These are phyloP conservation scores for Alternaria brassicae DNA, from an alignment of 2,329 filamentous ascomycete species.

Conservation along the genomic window DNA sequence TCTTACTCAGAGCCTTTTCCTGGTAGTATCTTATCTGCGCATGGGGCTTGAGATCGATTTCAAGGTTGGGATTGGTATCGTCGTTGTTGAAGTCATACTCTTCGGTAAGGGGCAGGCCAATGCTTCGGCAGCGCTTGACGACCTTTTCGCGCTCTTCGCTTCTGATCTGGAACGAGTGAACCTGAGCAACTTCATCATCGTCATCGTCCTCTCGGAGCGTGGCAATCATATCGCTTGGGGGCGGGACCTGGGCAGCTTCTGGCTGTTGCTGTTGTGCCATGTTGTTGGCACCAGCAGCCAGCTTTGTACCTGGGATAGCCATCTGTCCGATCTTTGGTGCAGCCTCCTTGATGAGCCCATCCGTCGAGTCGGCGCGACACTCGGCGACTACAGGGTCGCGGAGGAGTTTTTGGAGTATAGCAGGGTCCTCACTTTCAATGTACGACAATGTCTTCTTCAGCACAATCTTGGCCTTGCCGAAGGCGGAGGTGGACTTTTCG, in stretches of 20 bases:
- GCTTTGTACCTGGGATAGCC: conserved; percentile 92
- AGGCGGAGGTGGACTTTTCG: conserved; percentile 83
- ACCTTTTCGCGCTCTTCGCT: conserved; percentile 84
- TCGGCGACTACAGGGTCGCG: conserved; percentile 83
- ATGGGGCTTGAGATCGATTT: conserved; percentile 89
- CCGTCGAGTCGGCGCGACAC: conserved; percentile 75
- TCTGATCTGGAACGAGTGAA: conserved; percentile 91
- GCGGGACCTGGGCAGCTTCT: conserved; percentile 41
- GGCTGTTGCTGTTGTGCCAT: conserved; percentile 51
- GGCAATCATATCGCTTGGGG: conserved; percentile 68
- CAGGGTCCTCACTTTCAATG: conserved; percentile 87
- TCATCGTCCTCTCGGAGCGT: conserved; percentile 73
- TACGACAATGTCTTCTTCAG: conserved; percentile 94
- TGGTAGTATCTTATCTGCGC: conserved; percentile 94
- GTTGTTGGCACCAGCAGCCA: conserved; percentile 87
- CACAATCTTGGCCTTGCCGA: conserved; percentile 94
- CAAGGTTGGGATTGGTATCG: conserved; percentile 83
- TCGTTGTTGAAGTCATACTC: conserved; percentile 98
- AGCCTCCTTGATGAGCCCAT: conserved; percentile 77
- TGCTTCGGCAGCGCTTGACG: conserved; percentile 85
- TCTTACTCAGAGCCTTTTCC: conserved; percentile 96
- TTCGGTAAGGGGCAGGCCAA: conserved; percentile 87
- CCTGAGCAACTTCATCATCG: conserved; percentile 84
- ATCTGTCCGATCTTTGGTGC: conserved; percentile 87
- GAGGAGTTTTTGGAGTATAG: conserved; percentile 84